Conservation (phyloP, 768 basidiomycete species). For the Termitomyces sp. region DNA sequence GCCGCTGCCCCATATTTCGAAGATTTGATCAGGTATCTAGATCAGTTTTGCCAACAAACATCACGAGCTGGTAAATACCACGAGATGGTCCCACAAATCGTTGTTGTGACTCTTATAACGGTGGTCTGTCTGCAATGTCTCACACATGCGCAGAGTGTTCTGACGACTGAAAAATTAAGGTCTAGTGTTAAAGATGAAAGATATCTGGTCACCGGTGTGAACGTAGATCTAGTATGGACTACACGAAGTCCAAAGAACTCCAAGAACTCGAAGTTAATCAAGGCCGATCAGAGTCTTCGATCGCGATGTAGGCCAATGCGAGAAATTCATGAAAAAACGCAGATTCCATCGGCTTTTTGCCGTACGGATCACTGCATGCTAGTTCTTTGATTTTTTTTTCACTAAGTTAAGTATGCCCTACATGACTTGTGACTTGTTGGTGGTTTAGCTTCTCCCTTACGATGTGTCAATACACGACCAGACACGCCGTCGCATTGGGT, state of each 20-base stretch:
- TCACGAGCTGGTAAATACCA: background rate
- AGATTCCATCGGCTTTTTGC: background rate
- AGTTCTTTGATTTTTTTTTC: constrained; percentile 2
- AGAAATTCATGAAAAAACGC: constrained; percentile 1
- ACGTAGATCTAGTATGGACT: background rate
- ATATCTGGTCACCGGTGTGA: background rate
- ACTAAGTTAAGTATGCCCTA: background rate
- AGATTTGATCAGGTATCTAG: background rate
- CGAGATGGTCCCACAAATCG: background rate
- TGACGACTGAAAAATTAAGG: background rate
- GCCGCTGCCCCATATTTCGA: background rate
- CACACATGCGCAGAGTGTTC: background rate
- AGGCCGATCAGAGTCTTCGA: constrained; percentile 6
- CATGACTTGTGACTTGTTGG: constrained; percentile 1
- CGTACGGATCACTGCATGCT: constrained; percentile 12
- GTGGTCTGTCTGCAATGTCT: background rate
- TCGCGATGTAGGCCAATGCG: background rate
- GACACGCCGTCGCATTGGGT: background rate
- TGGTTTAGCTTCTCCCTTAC: constrained; percentile 9
- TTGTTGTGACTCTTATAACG: too few relatives aligned
- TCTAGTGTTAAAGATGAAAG: background rate
- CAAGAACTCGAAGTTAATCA: background rate
- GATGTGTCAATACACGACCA: constrained; percentile 8
- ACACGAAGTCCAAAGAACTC: background rate
- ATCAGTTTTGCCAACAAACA: background rate